A percentile compares a stretch with the other conserved stretches of the same genome.
Evolutionary conservation across 169 alveolate genomes (phyloP).

Genomic region (Plasmodium cynomolgi): DNA sequence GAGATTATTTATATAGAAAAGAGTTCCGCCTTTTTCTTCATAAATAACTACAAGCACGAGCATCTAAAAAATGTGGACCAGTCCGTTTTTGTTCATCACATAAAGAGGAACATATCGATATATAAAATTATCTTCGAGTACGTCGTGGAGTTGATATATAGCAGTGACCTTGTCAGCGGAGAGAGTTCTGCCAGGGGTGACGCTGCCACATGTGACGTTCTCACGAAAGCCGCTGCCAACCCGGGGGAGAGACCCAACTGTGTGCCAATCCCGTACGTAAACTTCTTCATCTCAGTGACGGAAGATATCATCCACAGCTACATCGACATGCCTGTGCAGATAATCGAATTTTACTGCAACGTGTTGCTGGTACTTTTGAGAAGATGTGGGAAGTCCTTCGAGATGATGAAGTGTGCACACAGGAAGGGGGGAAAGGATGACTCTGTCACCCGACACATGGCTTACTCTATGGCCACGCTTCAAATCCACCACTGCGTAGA

Average conservation of each 20-base stretch:
- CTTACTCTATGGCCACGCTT: neutral
- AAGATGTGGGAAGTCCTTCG: slow-evolving; percentile 8
- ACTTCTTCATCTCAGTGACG: slow-evolving; percentile 49
- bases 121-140: slow-evolving; percentile 55
- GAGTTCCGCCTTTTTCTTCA: slow-evolving; percentile 29
- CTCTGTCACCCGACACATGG: neutral
- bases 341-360: slow-evolving; percentile 57
- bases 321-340: slow-evolving; percentile 23
- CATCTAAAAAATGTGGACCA: slow-evolving; percentile 10
- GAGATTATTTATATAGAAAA: slow-evolving; percentile 69
- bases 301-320: slow-evolving; percentile 32
- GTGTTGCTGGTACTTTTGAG: slow-evolving; percentile 4
- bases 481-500: slow-evolving; percentile 14
- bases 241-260: neutral
- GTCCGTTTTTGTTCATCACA: slow-evolving; percentile 24
- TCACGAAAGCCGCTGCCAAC: neutral
- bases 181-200: neutral
- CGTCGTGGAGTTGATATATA: slow-evolving; percentile 17
- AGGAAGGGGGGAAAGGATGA: neutral
- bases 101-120: slow-evolving; percentile 40
- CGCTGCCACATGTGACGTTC: too few species aligned
- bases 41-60: slow-evolving; percentile 44
- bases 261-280: slow-evolving; percentile 8
- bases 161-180: neutral
- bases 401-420: neutral